Conservation (phyloP, 2,329 filamentous ascomycete genomes). For the Torrubiella hemipterigena region DNA sequence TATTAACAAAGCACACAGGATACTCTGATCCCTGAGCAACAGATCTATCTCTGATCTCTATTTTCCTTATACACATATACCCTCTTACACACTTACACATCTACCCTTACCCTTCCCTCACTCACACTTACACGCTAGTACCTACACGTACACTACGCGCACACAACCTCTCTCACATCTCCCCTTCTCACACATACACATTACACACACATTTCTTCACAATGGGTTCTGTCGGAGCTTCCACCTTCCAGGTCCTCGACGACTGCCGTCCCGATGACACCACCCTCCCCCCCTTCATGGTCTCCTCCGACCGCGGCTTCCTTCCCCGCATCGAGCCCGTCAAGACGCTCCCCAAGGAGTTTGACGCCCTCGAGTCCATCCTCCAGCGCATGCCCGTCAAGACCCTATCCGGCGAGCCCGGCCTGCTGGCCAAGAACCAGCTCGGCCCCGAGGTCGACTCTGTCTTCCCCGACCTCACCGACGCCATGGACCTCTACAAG, state of each 20-base stretch:
- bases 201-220: constrained; percentile 8
- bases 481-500: constrained; percentile 58
- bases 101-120: constrained; percentile 2
- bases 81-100: constrained; percentile 3
- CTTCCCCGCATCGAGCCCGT: constrained; percentile 56
- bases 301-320: constrained; percentile 64
- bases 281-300: constrained; percentile 64
- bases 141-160: constrained; percentile 5
- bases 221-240: constrained; percentile 28
- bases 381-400: constrained; percentile 69
- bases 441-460: constrained; percentile 64
- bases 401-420: constrained; percentile 59
- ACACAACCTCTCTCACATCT: constrained; percentile 1
- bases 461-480: constrained; percentile 68
- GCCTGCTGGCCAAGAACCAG: constrained; percentile 61
- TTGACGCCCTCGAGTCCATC: constrained; percentile 59
- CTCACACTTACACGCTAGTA: constrained; percentile 3
- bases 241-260: constrained; percentile 46
- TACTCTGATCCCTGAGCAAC: not conserved
- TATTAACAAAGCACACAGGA: not conserved
- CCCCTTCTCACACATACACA: constrained; percentile 5
- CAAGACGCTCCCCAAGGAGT: constrained; percentile 56
- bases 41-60: not conserved
- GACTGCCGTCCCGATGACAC: constrained; percentile 51
- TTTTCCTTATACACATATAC: constrained; percentile 1